Conservation (phyloP, 176 grass and related monocot genomes). For the Calamus simplicifolius region DNA sequence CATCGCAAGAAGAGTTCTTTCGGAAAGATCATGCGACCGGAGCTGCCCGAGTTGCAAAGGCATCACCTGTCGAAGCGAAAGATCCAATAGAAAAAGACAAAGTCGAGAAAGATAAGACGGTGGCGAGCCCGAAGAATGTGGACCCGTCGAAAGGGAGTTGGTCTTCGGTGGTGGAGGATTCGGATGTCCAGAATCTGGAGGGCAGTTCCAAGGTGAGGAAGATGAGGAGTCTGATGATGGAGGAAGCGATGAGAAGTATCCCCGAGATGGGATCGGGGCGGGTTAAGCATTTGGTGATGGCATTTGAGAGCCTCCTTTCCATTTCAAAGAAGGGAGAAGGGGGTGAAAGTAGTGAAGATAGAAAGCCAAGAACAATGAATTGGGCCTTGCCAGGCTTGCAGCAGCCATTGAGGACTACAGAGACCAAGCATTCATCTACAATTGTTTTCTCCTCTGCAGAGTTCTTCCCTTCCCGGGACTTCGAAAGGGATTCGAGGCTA, state of each 20-base stretch:
- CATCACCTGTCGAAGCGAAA: slow-evolving; percentile 1
- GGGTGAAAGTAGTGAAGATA: slow-evolving; percentile 7
- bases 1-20: slow-evolving; percentile 80
- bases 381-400: no score
- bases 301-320: slow-evolving; percentile 76
- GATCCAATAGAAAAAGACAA: slow-evolving; percentile 2
- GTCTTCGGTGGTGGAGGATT: background rate
- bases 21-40: slow-evolving; percentile 20
- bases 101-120: background rate
- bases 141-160: background rate
- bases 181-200: slow-evolving; percentile 23
- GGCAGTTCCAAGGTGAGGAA: slow-evolving; percentile 60
- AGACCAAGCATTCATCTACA: no score
- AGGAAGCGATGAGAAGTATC: slow-evolving; percentile 50
- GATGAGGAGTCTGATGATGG: slow-evolving; percentile 45
- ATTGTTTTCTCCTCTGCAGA: background rate
- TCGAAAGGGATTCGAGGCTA: background rate
- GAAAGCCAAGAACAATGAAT: no score
- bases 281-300: slow-evolving; percentile 79
- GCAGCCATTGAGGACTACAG: no score
- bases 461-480: background rate
- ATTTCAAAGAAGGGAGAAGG: slow-evolving; percentile 49
- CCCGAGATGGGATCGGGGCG: slow-evolving; percentile 54
- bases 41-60: background rate
- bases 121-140: background rate